Evolutionary conservation across 192 early-diverging fungal genomes (phyloP).

Genomic region (Obelidium mucronatum): DNA sequence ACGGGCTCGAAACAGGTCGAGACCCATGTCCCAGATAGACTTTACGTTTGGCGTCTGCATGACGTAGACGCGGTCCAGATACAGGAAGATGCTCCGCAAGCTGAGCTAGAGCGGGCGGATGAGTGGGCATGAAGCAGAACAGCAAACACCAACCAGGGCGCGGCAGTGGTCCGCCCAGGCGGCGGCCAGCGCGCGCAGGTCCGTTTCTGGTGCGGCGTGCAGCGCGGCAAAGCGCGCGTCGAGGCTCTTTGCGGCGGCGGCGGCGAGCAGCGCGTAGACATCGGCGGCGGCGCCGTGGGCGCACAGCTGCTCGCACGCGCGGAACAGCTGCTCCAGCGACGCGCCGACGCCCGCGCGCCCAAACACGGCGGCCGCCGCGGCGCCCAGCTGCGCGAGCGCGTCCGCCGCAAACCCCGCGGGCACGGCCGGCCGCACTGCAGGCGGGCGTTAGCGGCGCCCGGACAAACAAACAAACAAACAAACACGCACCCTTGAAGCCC

Average conservation of each 20-base stretch:
- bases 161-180: not conserved
- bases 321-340: constrained; percentile 23
- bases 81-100: constrained; percentile 88
- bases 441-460: not conserved
- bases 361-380: not conserved
- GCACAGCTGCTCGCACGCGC: constrained; percentile 18
- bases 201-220: not conserved
- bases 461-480: too few species aligned
- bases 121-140: too few species aligned
- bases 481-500: constrained; percentile 29
- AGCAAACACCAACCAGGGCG: not conserved
- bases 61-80: constrained; percentile 91
- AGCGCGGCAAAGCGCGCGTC: not conserved
- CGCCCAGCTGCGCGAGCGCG: not conserved
- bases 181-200: not conserved
- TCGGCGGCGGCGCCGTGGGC: not conserved
- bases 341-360: not conserved
- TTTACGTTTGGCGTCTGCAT: constrained; percentile 71
- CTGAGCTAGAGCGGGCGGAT: too few species aligned
- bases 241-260: not conserved
- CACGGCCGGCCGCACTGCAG: constrained; percentile 15
- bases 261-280: not conserved
- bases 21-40: constrained; percentile 89
- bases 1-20: constrained; percentile 78
- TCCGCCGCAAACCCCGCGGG: constrained; percentile 7